phyloP scores from a whole-genome alignment of 2,329 filamentous ascomycete species.

The Monilinia vaccinii-corymbosi region DNA sequence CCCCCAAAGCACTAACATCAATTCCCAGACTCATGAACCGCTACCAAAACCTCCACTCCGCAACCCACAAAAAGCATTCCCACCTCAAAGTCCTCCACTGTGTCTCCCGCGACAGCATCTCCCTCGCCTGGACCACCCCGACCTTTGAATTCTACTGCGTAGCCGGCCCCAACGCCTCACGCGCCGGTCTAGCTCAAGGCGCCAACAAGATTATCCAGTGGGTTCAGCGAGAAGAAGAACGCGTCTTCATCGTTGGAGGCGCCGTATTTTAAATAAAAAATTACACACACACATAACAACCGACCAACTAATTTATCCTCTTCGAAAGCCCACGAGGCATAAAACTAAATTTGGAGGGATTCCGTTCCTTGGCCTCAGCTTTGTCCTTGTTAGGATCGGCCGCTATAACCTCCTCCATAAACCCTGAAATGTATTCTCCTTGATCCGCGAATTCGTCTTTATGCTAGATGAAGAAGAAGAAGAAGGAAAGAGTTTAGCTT shows the following conservation, averaged over 20 bases:
- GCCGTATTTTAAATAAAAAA: constrained; percentile 59
- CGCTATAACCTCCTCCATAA: background rate
- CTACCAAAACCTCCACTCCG: constrained; percentile 77
- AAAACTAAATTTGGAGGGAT: background rate
- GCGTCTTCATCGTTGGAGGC: constrained; percentile 95
- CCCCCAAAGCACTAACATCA: background rate
- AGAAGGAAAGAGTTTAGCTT: background rate
- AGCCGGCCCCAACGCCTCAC: constrained; percentile 63
- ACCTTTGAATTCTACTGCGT: constrained; percentile 92
- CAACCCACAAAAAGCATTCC: constrained; percentile 74
- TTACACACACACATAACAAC: too few relatives aligned
- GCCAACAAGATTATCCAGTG: constrained; percentile 87
- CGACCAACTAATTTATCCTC: background rate
- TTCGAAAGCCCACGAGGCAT: too few relatives aligned
- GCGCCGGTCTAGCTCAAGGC: constrained; percentile 64
- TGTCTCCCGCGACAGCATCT: constrained; percentile 64
- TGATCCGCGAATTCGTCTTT: background rate
- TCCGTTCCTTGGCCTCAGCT: background rate
- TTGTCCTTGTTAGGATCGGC: background rate
- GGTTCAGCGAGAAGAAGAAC: constrained; percentile 84
- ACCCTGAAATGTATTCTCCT: background rate
- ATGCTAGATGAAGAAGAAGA: background rate
- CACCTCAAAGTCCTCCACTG: constrained; percentile 81
- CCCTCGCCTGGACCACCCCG: constrained; percentile 84
- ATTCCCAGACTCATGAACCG: constrained; percentile 59